Percentiles rank a stretch among this genome's conserved stretches.
Evolutionary conservation across 2,329 filamentous ascomycete genomes (phyloP).

Genomic region (Aspergillus thermomutatus): DNA sequence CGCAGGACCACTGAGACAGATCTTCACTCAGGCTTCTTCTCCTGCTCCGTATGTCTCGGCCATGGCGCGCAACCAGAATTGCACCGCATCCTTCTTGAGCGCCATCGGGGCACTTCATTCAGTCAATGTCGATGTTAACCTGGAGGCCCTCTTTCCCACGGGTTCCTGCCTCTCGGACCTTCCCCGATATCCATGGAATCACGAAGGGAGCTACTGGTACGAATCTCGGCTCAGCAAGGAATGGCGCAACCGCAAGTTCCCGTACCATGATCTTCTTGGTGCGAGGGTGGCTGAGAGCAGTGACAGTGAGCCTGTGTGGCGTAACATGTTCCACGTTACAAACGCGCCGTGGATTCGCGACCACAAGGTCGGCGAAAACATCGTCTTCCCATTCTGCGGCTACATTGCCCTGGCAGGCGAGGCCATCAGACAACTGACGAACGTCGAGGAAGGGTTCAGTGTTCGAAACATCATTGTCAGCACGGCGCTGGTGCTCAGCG

Average conservation of each 20-base stretch:
- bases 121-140: background rate
- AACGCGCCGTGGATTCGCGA: too few relatives aligned
- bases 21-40: conserved; percentile 2
- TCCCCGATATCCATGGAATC: conserved; percentile 27
- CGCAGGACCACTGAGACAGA: conserved; percentile 25
- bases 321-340: conserved; percentile 26
- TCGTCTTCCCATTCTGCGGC: conserved; percentile 44
- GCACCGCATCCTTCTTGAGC: too few relatives aligned
- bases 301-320: conserved; percentile 36
- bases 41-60: conserved; percentile 4
- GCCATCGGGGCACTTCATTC: too few relatives aligned
- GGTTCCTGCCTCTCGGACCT: conserved; percentile 14
- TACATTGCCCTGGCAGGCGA: conserved; percentile 45
- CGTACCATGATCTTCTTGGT: conserved; percentile 24
- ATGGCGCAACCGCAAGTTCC: conserved; percentile 13
- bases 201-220: conserved; percentile 5
- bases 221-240: conserved; percentile 20
- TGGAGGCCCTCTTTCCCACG: conserved; percentile 1
- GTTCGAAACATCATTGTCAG: conserved; percentile 15
- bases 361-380: conserved; percentile 38
- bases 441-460: background rate
- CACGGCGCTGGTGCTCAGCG: conserved; percentile 20
- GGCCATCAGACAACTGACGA: conserved; percentile 22
- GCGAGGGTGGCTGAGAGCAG: conserved; percentile 25
- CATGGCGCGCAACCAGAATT: conserved; percentile 2